Conservation (phyloP, 2,329 filamentous ascomycete genomes). For the Nigrospora sphaerica region DNA sequence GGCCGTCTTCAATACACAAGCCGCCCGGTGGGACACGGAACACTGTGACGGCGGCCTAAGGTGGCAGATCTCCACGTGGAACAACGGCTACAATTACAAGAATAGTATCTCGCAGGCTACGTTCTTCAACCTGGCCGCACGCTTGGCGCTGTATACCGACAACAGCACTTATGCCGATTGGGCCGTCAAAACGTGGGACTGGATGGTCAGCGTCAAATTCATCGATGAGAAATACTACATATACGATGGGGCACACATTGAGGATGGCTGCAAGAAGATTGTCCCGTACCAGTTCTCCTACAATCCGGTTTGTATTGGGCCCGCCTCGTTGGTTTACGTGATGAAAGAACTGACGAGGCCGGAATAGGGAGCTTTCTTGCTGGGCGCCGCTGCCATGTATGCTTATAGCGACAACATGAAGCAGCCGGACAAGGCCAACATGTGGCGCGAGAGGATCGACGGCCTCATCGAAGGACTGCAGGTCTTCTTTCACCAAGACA, state of each 20-base stretch:
- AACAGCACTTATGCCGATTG: conserved; percentile 72
- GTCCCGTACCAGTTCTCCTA: conserved; percentile 62
- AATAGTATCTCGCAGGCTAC: conserved; percentile 57
- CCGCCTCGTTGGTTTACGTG: not conserved
- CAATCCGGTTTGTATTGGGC: conserved; percentile 35
- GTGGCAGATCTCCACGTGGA: conserved; percentile 82
- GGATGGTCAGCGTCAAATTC: conserved; percentile 52
- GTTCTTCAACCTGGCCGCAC: conserved; percentile 57
- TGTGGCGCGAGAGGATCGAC: conserved; percentile 53
- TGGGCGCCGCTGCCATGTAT: conserved; percentile 62
- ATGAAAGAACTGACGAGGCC: not conserved
- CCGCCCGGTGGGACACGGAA: conserved; percentile 61
- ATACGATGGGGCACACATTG: conserved; percentile 54
- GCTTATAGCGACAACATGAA: conserved; percentile 43
- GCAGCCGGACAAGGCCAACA: conserved; percentile 24
- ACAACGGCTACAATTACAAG: conserved; percentile 75
- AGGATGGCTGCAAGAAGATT: conserved; percentile 48
- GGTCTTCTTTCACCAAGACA: conserved; percentile 43
- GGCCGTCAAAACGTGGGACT: conserved; percentile 68
- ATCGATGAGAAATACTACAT: conserved; percentile 53
- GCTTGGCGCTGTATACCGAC: conserved; percentile 69
- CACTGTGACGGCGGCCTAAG: conserved; percentile 69
- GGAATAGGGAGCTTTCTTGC: conserved; percentile 48
- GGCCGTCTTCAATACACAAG: conserved; percentile 76
- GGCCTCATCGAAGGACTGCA: conserved; percentile 46